A percentile compares a stretch with the other conserved stretches of the same genome.
Evolutionary conservation across 495 filamentous ascomycete species (phyloP).

Genomic region (Aeminium ludgeri): DNA sequence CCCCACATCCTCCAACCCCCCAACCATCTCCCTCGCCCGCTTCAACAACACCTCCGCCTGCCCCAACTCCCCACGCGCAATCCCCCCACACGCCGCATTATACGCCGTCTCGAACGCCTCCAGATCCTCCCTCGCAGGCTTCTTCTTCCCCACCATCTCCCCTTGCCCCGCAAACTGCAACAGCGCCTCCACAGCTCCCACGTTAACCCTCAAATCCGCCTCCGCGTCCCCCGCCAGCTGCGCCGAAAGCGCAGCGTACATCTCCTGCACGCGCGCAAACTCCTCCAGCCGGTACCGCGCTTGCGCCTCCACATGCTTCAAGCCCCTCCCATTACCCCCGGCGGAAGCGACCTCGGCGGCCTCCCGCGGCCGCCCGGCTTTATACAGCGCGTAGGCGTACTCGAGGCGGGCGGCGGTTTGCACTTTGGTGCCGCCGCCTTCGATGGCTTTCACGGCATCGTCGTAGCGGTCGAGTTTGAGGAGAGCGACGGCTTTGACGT

Average conservation of each 20-base stretch:
- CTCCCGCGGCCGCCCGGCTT: constrained; percentile 54
- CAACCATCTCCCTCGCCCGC: constrained; percentile 70
- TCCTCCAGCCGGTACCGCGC: constrained; percentile 71
- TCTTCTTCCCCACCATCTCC: constrained; percentile 34
- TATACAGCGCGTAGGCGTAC: constrained; percentile 85
- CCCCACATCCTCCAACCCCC: constrained; percentile 62
- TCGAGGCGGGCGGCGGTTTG: constrained; percentile 54
- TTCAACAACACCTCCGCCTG: constrained; percentile 66
- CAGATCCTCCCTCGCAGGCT: constrained; percentile 55
- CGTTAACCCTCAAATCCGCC: constrained; percentile 76
- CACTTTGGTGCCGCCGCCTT: constrained; percentile 50
- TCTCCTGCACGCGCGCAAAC: constrained; percentile 50
- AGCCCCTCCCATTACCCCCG: constrained; percentile 37
- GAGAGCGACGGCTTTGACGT: constrained; percentile 68
- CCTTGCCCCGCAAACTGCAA: constrained; percentile 61
- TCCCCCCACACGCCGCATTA: constrained; percentile 75
- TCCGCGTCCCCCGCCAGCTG: constrained; percentile 42
- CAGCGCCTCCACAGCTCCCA: constrained; percentile 64
- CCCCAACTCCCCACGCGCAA: constrained; percentile 59
- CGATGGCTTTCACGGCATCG: constrained; percentile 64
- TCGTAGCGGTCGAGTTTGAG: constrained; percentile 88
- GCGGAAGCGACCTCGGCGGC: constrained; percentile 43
- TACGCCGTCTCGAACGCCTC: constrained; percentile 88
- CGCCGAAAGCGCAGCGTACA: constrained; percentile 49
- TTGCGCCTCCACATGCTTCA: constrained; percentile 77